Percentiles rank a stretch among this genome's conserved stretches.
Conservation (phyloP, 495 filamentous ascomycete genomes). For the Penicillium coprophilum region DNA sequence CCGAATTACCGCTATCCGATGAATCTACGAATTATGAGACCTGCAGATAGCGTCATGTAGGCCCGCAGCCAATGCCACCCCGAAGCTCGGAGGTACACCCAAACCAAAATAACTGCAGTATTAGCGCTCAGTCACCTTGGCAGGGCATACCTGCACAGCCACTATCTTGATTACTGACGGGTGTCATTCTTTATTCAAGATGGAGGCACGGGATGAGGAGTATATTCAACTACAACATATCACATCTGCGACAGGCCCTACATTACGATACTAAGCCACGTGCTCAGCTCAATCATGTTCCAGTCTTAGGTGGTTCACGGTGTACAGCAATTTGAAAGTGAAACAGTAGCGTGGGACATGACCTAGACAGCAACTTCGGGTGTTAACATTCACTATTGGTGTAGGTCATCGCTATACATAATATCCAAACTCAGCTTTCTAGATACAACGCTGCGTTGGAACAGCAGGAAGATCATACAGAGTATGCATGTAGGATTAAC, state of each 20-base stretch:
- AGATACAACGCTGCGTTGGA: constrained; percentile 13
- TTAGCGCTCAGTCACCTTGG: constrained; percentile 2
- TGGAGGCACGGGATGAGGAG: neutral
- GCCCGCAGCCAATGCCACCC: neutral
- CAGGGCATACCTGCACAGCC: constrained; percentile 2
- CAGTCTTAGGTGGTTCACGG: neutral
- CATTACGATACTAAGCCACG: neutral
- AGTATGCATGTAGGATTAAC: constrained; percentile 4
- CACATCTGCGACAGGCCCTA: constrained; percentile 3
- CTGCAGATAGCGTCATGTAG: constrained; percentile 6
- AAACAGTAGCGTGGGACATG: constrained; percentile 8
- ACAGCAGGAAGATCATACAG: constrained; percentile 1
- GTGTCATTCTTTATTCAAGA: neutral
- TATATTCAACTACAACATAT: constrained; percentile 6
- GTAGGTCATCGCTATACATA: neutral
- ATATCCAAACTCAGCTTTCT: neutral
- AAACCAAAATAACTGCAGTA: constrained; percentile 12
- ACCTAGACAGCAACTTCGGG: neutral
- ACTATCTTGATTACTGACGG: neutral
- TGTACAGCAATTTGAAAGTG: neutral
- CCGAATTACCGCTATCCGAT: constrained; percentile 11
- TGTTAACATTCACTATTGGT: neutral
- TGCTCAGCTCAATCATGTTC: neutral
- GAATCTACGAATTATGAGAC: constrained; percentile 10
- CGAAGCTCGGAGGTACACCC: neutral